phyloP scores from a whole-genome alignment of 2,329 filamentous ascomycete genomes.

The Fusarium longipes region DNA sequence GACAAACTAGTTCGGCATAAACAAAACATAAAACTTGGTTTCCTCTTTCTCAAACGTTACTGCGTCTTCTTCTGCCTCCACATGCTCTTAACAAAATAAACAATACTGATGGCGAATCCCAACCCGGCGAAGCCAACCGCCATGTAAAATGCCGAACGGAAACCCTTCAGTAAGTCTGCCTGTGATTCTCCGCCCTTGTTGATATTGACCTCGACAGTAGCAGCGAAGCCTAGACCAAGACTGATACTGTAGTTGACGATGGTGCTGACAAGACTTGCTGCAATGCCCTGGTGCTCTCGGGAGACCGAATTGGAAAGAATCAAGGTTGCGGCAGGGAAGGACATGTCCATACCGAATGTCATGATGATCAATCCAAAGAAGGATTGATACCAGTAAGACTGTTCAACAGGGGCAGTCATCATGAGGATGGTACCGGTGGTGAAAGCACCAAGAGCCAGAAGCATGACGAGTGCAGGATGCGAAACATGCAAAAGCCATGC shows the following conservation, averaged over 20 bases:
- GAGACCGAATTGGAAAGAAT: constrained; percentile 66
- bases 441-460: constrained; percentile 58
- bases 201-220: constrained; percentile 66
- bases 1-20: background rate
- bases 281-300: constrained; percentile 60
- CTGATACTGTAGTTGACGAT: constrained; percentile 77
- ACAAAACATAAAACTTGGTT: background rate
- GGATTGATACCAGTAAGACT: constrained; percentile 72
- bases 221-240: constrained; percentile 72
- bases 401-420: constrained; percentile 61
- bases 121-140: constrained; percentile 26
- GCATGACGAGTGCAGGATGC: constrained; percentile 55
- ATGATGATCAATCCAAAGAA: constrained; percentile 70
- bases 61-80: constrained; percentile 2
- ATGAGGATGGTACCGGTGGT: constrained; percentile 57
- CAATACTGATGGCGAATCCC: constrained; percentile 19
- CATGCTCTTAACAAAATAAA: constrained; percentile 33
- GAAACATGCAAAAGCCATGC: constrained; percentile 54
- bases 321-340: constrained; percentile 70
- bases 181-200: constrained; percentile 39
- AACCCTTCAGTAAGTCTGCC: constrained; percentile 20
- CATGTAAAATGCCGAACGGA: constrained; percentile 31
- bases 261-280: constrained; percentile 68
- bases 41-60: background rate
- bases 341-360: constrained; percentile 73